Conservation (phyloP, 805 yeast species). For the Suhomyces prunicola region DNA sequence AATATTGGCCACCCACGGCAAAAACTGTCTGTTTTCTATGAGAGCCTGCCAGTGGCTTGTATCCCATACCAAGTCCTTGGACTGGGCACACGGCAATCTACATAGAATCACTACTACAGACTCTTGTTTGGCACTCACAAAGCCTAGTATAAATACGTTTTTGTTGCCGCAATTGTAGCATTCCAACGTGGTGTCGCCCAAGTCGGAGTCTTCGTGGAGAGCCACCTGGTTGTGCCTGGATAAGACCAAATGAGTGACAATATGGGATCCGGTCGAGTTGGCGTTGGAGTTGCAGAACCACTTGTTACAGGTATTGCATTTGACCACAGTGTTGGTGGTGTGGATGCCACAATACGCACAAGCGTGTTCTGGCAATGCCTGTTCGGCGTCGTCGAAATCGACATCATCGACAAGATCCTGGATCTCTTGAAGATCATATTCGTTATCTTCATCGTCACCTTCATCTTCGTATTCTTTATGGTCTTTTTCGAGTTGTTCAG, state of each 20-base stretch:
- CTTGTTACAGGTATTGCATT: constrained; percentile 71
- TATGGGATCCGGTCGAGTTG: constrained; percentile 64
- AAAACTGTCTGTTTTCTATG: constrained; percentile 72
- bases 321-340: constrained; percentile 60
- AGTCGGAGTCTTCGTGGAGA: constrained; percentile 73
- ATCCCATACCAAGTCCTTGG: constrained; percentile 79
- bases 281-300: constrained; percentile 88
- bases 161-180: constrained; percentile 87
- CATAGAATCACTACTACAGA: constrained; percentile 84
- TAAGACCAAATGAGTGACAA: constrained; percentile 78
- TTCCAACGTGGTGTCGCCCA: constrained; percentile 85
- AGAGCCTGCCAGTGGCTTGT: constrained; percentile 83
- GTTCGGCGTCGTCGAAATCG: not conserved
- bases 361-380: constrained; percentile 26
- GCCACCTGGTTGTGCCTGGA: constrained; percentile 73
- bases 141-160: constrained; percentile 79
- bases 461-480: not conserved
- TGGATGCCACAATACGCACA: constrained; percentile 75
- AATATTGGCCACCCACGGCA: constrained; percentile 75
- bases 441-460: not conserved
- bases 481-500: not conserved
- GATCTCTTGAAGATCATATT: constrained; percentile 2
- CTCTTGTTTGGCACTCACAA: constrained; percentile 81
- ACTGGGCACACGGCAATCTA: constrained; percentile 82
- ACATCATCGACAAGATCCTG: constrained; percentile 10